Evolutionary conservation across 192 early-diverging fungal species (phyloP), one percentile per base, ranked within the genome.

Genomic region (Cladochytrium replicatum): DNA sequence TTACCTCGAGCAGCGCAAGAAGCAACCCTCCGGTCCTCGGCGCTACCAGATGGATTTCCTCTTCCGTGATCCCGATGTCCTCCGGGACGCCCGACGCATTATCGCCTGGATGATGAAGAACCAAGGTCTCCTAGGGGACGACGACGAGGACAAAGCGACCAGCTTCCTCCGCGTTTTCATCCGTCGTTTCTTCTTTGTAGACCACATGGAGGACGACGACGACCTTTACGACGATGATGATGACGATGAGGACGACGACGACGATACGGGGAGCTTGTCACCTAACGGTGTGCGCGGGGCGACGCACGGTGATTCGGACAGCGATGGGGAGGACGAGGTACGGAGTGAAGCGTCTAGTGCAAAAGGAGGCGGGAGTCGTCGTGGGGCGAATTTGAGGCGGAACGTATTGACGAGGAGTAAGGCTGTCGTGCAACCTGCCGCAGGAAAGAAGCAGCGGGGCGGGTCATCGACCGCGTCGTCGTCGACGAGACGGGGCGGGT

Each of bases 41-140:
- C 66, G 77, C 3, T 82, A 90, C 52, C 94, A 95, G 58, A 79
- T 91, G 34, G 83, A 88, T 48, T 91, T 85, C 52, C 41, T 43
- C 8, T 87, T 94, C 52, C 71, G 74, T 7, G 89, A 93, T 46
- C 46, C 61, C 1, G 71, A 72, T 1, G 68, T 94, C 2, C 87
- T 96, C 52, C 69, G 77, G 23, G 86, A 95, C 48, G 80, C 85
- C 27, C 78, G 80, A 32, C 82, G 76, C 22, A 60, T 94, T 7
- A 66, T 95, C 4, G 68, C 84, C 51, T 70, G 75, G 2, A 82
- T 80, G 56, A 77, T 89, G 3, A 85, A 87, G n/a, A 64, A 60
- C 29, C 71, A 60, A 55, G 67, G 38, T 66, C 76, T 57, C 41
- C 62, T 64, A 61, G 68, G 52, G 48, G 69, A 61, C 48, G 60